Percentiles rank a stretch among this genome's conserved stretches.
These are phyloP conservation scores for Tylopilus balloui DNA, from an alignment of 768 basidiomycete genomes.

Conservation along the genomic window DNA sequence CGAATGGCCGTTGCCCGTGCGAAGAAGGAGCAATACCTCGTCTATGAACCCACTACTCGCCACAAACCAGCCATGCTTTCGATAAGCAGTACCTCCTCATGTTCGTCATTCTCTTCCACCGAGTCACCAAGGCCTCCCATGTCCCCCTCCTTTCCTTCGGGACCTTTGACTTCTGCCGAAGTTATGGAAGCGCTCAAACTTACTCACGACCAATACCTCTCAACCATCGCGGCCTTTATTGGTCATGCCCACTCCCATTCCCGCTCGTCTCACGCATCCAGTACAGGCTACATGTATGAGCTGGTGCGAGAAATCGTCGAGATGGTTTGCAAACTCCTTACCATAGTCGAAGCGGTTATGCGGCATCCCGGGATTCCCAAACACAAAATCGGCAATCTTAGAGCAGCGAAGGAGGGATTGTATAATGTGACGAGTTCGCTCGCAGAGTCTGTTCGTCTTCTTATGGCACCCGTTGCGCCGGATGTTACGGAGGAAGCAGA, in stretches of 20 bases:
- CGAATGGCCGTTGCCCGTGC: conserved; percentile 25
- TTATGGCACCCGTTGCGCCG: conserved; percentile 50
- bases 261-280: conserved; percentile 84
- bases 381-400: conserved; percentile 61
- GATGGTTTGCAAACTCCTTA: conserved; percentile 85
- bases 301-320: conserved; percentile 94
- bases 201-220: conserved; percentile 87
- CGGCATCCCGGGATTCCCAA: conserved; percentile 66
- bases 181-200: conserved; percentile 73
- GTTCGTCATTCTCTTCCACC: conserved; percentile 64
- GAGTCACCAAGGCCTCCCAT: conserved; percentile 45
- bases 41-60: conserved; percentile 34
- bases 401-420: conserved; percentile 69
- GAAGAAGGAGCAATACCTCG: conserved; percentile 38
- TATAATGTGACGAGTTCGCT: conserved; percentile 84
- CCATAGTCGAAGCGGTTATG: conserved; percentile 86
- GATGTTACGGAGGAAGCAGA: conserved; percentile 75
- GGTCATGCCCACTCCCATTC: conserved; percentile 95
- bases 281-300: conserved; percentile 91
- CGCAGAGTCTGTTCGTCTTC: conserved; percentile 79
- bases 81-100: conserved; percentile 67
- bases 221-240: conserved; percentile 95
- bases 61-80: conserved; percentile 49
- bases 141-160: conserved; percentile 60
- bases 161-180: conserved; percentile 63